Percentiles rank a stretch among this genome's conserved stretches.
Evolutionary conservation across 257 asterid genomes (phyloP).

Genomic region (Solanum lycopersicoides): DNA sequence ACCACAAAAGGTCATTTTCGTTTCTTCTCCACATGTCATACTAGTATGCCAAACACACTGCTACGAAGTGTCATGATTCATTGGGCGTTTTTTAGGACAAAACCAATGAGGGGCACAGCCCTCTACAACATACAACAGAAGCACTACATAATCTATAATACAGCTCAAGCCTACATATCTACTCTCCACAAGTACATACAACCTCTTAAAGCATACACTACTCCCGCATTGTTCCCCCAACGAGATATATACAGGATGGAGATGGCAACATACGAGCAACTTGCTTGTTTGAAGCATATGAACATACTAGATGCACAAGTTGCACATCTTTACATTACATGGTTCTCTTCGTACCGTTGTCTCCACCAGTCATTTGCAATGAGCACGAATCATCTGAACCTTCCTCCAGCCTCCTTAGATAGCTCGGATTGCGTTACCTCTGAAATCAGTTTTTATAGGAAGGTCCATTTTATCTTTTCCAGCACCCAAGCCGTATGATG

Average conservation of each 20-base stretch:
- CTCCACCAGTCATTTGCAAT: not conserved
- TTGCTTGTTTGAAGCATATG: not conserved
- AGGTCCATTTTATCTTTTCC: slow-evolving; percentile 4
- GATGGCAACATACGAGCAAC: not conserved
- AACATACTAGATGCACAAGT: not conserved
- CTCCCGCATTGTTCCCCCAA: not conserved
- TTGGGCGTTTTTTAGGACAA: not conserved
- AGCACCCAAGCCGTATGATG: slow-evolving; percentile 16
- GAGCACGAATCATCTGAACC: not conserved
- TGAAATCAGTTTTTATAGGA: not conserved
- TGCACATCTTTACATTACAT: not conserved
- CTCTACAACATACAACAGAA: not conserved
- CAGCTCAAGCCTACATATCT: not conserved
- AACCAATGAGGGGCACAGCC: not conserved
- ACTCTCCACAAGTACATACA: not conserved
- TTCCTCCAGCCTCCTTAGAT: not conserved
- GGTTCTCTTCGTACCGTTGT: not conserved
- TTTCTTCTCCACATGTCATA: not conserved
- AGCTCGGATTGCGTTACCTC: slow-evolving; percentile 9
- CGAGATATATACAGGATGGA: not conserved
- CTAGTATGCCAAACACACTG: not conserved
- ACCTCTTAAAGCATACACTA: not conserved
- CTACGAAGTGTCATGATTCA: not conserved
- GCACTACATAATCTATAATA: not conserved
- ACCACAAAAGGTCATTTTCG: not conserved